These are phyloP conservation scores for Euphorbia neoarborescens DNA, from an alignment of 441 rosid species.

Conservation along the genomic window DNA sequence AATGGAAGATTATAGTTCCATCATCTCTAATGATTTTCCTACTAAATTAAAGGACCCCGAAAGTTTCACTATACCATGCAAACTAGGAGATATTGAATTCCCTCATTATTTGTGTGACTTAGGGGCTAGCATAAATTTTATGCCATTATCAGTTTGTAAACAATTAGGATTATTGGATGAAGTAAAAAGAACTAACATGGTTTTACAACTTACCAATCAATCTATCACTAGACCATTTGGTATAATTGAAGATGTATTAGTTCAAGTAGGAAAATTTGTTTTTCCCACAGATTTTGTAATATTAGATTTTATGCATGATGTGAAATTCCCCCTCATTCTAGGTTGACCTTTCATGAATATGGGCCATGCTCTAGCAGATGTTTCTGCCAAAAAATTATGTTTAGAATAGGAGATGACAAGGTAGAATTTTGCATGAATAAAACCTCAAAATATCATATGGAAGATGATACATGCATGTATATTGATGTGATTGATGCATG, in stretches of 20 bases:
- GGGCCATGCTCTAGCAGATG: not conserved
- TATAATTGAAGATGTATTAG: too few species aligned
- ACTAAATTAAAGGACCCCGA: too few species aligned
- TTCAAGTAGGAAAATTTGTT: not conserved
- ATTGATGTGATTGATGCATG: too few species aligned
- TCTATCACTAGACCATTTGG: not conserved
- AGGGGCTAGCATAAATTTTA: not conserved
- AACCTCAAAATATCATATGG: not conserved
- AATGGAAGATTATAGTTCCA: too few species aligned
- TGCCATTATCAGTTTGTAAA: not conserved
- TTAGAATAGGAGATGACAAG: not conserved
- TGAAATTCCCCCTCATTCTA: too few species aligned
- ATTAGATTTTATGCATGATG: too few species aligned
- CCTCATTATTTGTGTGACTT: not conserved
- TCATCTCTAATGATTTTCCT: too few species aligned
- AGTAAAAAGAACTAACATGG: not conserved
- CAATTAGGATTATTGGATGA: too few species aligned
- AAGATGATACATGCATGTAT: too few species aligned
- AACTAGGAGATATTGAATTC: not conserved
- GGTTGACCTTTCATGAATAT: not conserved
- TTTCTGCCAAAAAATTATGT: too few species aligned
- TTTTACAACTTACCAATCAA: not conserved
- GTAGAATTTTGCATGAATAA: too few species aligned
- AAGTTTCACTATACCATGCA: too few species aligned
- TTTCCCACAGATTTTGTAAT: not conserved